Evolutionary conservation across 139 green algal species (phyloP).

Genomic region (Picochlorum sp.): DNA sequence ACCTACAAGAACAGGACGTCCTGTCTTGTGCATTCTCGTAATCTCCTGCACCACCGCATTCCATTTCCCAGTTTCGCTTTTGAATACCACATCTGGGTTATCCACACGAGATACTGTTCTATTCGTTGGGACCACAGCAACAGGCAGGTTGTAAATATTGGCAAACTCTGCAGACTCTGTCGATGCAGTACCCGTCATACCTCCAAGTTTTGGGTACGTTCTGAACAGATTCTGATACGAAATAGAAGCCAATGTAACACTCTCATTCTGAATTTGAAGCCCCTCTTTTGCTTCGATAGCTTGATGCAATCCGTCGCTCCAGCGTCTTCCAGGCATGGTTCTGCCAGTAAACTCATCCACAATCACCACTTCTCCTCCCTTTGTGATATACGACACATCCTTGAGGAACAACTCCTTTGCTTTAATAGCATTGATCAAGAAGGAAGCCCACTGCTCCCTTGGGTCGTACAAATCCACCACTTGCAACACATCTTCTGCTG

Average conservation of each 20-base stretch:
- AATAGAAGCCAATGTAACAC: slow-evolving; percentile 86
- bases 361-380: slow-evolving; percentile 85
- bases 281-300: slow-evolving; percentile 97
- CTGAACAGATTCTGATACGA: slow-evolving; percentile 93
- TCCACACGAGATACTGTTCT: slow-evolving; percentile 47
- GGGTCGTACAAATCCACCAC: slow-evolving; percentile 94
- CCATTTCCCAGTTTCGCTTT: slow-evolving; percentile 70
- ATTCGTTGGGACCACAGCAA: slow-evolving; percentile 77
- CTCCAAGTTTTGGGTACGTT: slow-evolving; percentile 61
- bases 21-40: slow-evolving; percentile 80
- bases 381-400: slow-evolving; percentile 96
- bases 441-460: slow-evolving; percentile 87
- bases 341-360: slow-evolving; percentile 97
- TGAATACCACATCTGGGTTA: slow-evolving; percentile 94
- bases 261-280: slow-evolving; percentile 92
- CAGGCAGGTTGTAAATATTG: slow-evolving; percentile 90
- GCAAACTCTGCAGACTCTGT: slow-evolving; percentile 94
- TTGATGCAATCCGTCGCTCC: slow-evolving; percentile 87
- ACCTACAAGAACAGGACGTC: slow-evolving; percentile 86
- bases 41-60: slow-evolving; percentile 74
- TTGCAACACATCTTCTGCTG: slow-evolving; percentile 88
- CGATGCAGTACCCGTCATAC: slow-evolving; percentile 88
- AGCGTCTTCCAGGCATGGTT: slow-evolving; percentile 88
- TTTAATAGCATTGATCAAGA: slow-evolving; percentile 96
- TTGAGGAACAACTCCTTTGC: slow-evolving; percentile 91